A percentile compares a stretch with the other conserved stretches of the same genome.
Conservation (phyloP, 2,329 filamentous ascomycete species). For the Diplodia sapinea region DNA sequence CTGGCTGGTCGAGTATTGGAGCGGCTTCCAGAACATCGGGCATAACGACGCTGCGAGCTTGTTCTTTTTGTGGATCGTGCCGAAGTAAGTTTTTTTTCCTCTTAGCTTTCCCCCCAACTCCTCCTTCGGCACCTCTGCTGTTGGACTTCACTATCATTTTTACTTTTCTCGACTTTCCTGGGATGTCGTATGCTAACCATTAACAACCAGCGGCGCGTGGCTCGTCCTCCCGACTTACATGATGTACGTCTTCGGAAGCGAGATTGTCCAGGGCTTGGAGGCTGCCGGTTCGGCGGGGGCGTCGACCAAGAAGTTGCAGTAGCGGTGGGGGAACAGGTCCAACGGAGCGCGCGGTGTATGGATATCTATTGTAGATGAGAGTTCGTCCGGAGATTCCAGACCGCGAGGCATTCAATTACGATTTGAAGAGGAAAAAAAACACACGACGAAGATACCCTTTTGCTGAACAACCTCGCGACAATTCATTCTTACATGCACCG, state of each 20-base stretch:
- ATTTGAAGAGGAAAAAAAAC: conserved; percentile 7
- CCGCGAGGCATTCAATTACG: conserved; percentile 33
- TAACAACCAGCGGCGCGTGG: conserved; percentile 63
- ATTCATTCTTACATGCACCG: background rate
- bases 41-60: conserved; percentile 64
- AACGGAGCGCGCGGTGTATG: background rate
- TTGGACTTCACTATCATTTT: background rate
- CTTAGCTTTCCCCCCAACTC: background rate
- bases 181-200: conserved; percentile 34
- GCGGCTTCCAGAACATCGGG: conserved; percentile 65
- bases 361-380: background rate
- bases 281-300: conserved; percentile 37
- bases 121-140: background rate
- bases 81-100: conserved; percentile 61
- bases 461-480: background rate
- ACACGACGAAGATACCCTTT: conserved; percentile 23
- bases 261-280: conserved; percentile 66
- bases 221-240: conserved; percentile 68
- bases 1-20: conserved; percentile 68
- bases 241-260: conserved; percentile 63
- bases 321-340: background rate
- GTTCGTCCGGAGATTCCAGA: background rate
- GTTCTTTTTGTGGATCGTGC: conserved; percentile 67
- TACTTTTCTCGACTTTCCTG: background rate
- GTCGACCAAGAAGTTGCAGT: conserved; percentile 33